Evolutionary conservation across 306 rosid species (phyloP).

Genomic region (Abrus precatorius): DNA sequence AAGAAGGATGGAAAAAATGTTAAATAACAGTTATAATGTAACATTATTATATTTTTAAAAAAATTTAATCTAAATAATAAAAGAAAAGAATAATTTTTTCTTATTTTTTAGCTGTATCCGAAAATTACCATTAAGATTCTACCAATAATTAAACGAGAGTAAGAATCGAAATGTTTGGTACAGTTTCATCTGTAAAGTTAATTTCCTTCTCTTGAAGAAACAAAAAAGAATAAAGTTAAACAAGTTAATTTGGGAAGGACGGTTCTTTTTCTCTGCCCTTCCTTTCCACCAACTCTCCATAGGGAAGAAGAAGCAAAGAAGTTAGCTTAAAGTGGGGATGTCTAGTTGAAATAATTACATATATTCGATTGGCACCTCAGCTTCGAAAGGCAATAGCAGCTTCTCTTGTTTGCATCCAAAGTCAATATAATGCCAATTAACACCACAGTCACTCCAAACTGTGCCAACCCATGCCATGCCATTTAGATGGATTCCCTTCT

Average conservation of each 20-base stretch:
- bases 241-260: constrained; percentile 46
- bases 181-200: background rate
- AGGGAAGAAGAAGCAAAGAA: constrained; percentile 44
- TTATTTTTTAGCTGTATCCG: background rate
- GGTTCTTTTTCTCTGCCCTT: constrained; percentile 31
- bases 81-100: background rate
- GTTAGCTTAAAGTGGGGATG: constrained; percentile 40
- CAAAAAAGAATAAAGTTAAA: constrained; percentile 42
- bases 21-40: background rate
- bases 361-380: constrained; percentile 65
- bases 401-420: constrained; percentile 62
- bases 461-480: constrained; percentile 54
- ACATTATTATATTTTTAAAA: background rate
- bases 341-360: constrained; percentile 49
- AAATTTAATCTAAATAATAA: background rate
- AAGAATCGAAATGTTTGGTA: background rate
- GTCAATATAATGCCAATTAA: constrained; percentile 62
- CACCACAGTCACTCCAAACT: constrained; percentile 43
- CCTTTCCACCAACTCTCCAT: constrained; percentile 18
- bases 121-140: background rate
- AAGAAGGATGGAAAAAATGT: too few relatives aligned
- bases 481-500: constrained; percentile 48
- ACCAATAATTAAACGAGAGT: background rate
- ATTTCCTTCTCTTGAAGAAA: constrained; percentile 18
- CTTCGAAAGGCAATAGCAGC: constrained; percentile 59